Base-by-base conservation (phyloP, 306 rosid genomes). In the Gastrolobium villosum region DNA sequence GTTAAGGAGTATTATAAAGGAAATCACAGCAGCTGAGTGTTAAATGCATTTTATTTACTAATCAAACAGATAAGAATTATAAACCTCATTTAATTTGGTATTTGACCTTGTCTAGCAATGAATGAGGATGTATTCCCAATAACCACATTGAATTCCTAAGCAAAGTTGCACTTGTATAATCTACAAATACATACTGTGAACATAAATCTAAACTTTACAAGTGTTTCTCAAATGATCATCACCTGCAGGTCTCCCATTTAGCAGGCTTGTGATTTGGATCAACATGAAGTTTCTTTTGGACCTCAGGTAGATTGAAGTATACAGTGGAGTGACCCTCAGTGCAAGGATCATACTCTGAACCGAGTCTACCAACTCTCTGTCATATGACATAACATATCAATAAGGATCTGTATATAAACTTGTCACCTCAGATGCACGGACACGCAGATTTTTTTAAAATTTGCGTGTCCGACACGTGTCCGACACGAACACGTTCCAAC, bases 241-340 rank as follows among this genome's bases (percentile, higher is more conserved):
- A 94, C 98, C 95, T 92, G 95, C 97, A 94, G 66, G 97, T 81
- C 43, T 65, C 83, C 98, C 97, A 94, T 84, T 60, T 76, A 49
- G 84, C 68, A 62, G 98, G 97, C 15, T 87, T 86, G 57, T 79
- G 81, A 70, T 36, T 14, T 26, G 77, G 85, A 84, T 94, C 89
- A 49, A 92, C 93, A 68, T 92, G 94, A 81, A 94, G 97, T 40
- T 70, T 82, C 66, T 10, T 82, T 71, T 94, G 96, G 70, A 94
- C 98, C 85, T 90, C 89, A 0, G 92, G 96, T 70, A 46, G 88
- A 83, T 94, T 94, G 88, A 92, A 94, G 89, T 90, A 94, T 26
- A 64, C 77, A 49, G 46, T 64, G 57, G 94, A 85, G 77, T 92
- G 93, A 44, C 14, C 72, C 89, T 92, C 93, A 0, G 96, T 90